Percentiles rank a stretch among this genome's conserved stretches.
These are phyloP conservation scores for Eucalyptus globulus DNA, from an alignment of 345 rosid species.

Conservation along the genomic window DNA sequence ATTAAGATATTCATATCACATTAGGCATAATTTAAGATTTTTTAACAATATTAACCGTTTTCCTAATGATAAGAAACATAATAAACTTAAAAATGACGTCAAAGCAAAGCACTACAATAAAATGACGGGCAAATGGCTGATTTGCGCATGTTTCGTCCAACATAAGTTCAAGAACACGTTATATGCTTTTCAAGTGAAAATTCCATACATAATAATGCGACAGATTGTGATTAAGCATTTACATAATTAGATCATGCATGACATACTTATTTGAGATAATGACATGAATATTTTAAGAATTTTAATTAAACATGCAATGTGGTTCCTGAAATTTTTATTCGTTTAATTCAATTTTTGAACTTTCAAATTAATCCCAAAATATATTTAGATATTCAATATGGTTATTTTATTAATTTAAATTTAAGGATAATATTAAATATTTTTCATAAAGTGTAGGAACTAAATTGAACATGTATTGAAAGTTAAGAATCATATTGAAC, in stretches of 20 bases:
- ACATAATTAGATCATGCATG: not conserved
- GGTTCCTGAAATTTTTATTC: accelerated
- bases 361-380: too few relatives aligned
- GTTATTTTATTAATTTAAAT: not conserved
- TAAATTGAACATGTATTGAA: accelerated
- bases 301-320: accelerated
- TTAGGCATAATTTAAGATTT: too few relatives aligned
- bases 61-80: not conserved
- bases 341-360: too few relatives aligned
- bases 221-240: not conserved
- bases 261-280: not conserved
- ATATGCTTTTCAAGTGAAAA: not conserved
- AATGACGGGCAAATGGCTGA: not conserved
- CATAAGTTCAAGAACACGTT: not conserved
- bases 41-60: not conserved
- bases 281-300: too few relatives aligned
- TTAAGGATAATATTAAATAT: accelerated
- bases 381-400: too few relatives aligned
- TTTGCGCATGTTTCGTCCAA: not conserved
- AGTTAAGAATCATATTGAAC: accelerated
- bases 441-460: accelerated
- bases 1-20: too few relatives aligned
- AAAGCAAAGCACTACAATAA: not conserved
- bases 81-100: not conserved
- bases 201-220: accelerated